Conservation (phyloP, 2,329 filamentous ascomycete species). For the Phialemonium atrogriseum region DNA sequence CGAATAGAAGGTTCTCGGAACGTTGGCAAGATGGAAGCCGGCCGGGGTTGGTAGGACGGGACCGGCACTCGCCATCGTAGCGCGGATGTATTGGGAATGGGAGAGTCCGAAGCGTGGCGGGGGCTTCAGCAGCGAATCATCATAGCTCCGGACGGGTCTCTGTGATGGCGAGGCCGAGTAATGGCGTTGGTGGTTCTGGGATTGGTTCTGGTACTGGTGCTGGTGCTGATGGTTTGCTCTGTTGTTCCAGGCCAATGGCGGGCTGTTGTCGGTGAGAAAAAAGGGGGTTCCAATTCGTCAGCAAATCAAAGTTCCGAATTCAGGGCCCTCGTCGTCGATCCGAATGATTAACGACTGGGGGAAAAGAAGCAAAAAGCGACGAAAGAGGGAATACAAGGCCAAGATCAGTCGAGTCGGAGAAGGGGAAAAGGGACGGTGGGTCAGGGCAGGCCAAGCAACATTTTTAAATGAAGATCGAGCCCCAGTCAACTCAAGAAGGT, state of each 20-base stretch:
- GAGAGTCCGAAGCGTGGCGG: conserved; percentile 7
- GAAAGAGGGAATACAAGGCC: not conserved
- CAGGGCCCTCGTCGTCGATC: not conserved
- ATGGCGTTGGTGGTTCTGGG: not conserved
- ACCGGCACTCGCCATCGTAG: conserved; percentile 8
- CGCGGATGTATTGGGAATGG: conserved; percentile 3
- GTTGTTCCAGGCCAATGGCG: conserved; percentile 12
- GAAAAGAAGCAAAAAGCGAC: not conserved
- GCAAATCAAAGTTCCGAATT: not conserved
- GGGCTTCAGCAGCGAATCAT: conserved; percentile 11
- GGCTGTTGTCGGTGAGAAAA: conserved; percentile 8
- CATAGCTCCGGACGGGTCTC: conserved; percentile 2
- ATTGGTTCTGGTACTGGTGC: too few species aligned
- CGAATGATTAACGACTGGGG: not conserved
- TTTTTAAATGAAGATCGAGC: conserved; percentile 1
- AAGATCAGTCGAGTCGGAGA: not conserved
- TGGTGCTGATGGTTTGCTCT: conserved; percentile 12
- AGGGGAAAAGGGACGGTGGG: not conserved
- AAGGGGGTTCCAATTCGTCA: not conserved
- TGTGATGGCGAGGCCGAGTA: not conserved
- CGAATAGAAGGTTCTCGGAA: too few species aligned
- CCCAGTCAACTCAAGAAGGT: too few species aligned
- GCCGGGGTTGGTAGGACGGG: conserved; percentile 8
- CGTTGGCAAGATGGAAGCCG: too few species aligned
- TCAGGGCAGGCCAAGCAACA: conserved; percentile 1